These are phyloP conservation scores for Geoglossum cookeanum DNA, from an alignment of 2,329 filamentous ascomycete species.

Conservation along the genomic window DNA sequence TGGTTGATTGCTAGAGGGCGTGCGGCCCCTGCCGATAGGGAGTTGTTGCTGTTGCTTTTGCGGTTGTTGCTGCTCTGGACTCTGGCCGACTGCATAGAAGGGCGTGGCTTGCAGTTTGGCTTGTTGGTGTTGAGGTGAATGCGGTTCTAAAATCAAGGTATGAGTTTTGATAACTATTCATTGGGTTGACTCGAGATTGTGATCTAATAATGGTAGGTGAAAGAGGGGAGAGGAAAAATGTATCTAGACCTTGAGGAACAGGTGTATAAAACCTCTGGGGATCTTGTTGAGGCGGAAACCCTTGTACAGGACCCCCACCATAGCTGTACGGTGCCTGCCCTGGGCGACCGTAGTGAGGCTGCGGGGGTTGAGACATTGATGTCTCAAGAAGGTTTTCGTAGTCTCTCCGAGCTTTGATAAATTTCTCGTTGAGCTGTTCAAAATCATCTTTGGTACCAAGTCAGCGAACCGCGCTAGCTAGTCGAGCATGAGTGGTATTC, in stretches of 20 bases:
- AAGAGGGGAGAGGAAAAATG: slow-evolving; percentile 2
- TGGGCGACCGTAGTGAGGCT: slow-evolving; percentile 52
- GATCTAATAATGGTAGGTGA: not conserved
- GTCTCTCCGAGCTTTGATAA: slow-evolving; percentile 93
- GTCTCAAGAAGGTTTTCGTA: slow-evolving; percentile 92
- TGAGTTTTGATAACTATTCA: slow-evolving; percentile 7
- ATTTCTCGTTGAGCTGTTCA: slow-evolving; percentile 95
- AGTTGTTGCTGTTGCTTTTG: slow-evolving; percentile 5
- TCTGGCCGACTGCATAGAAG: slow-evolving; percentile 44
- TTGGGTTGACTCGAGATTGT: not conserved
- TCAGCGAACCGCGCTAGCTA: slow-evolving; percentile 7
- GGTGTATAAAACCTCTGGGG: slow-evolving; percentile 52
- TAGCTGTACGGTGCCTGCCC: slow-evolving; percentile 14
- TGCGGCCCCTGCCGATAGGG: slow-evolving; percentile 5
- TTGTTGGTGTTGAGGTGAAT: slow-evolving; percentile 32
- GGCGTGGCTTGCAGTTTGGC: slow-evolving; percentile 28
- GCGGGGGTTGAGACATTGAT: slow-evolving; percentile 87
- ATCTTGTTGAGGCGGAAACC: slow-evolving; percentile 29
- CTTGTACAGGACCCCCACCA: slow-evolving; percentile 8
- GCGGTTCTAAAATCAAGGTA: slow-evolving; percentile 18
- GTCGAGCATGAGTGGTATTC: slow-evolving; percentile 5
- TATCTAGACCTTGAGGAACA: slow-evolving; percentile 21
- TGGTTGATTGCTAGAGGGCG: slow-evolving; percentile 18
- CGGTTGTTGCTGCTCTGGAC: slow-evolving; percentile 18
- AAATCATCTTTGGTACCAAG: slow-evolving; percentile 57